A percentile compares a stretch with the other conserved stretches of the same genome.
Evolutionary conservation across 768 basidiomycete species (phyloP).

Genomic region (Hortiboletus flavorubellus): DNA sequence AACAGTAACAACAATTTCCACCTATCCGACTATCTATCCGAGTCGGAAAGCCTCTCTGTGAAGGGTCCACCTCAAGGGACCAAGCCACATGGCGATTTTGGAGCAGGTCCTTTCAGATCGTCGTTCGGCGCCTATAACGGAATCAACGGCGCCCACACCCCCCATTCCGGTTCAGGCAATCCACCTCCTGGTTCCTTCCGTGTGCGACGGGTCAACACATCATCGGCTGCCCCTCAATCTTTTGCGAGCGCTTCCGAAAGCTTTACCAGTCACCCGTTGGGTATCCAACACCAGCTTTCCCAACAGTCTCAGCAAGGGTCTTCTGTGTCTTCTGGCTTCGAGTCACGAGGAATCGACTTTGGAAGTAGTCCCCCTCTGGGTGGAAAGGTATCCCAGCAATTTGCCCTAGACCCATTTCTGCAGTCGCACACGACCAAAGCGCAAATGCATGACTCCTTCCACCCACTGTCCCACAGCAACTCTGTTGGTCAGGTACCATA

Average conservation of each 20-base stretch:
- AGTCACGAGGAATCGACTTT: slow-evolving; percentile 34
- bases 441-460: slow-evolving; percentile 34
- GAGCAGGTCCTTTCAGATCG: slow-evolving; percentile 34
- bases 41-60: slow-evolving; percentile 32
- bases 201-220: slow-evolving; percentile 33
- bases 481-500: slow-evolving; percentile 34
- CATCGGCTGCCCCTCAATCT: slow-evolving; percentile 27
- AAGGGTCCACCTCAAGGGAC: slow-evolving; percentile 29
- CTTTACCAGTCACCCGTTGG: slow-evolving; percentile 25
- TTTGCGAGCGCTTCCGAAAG: slow-evolving; percentile 24
- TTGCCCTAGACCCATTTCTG: slow-evolving; percentile 33
- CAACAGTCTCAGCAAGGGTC: slow-evolving; percentile 35
- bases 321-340: slow-evolving; percentile 21
- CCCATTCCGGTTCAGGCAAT: slow-evolving; percentile 26
- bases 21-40: slow-evolving; percentile 34
- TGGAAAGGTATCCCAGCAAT: slow-evolving; percentile 30
- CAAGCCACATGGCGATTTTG: slow-evolving; percentile 34
- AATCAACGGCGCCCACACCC: slow-evolving; percentile 22
- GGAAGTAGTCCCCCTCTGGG: slow-evolving; percentile 25
- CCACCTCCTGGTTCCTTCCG: slow-evolving; percentile 34
- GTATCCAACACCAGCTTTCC: slow-evolving; percentile 33
- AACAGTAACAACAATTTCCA: slow-evolving; percentile 37
- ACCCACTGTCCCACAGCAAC: slow-evolving; percentile 31
- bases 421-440: slow-evolving; percentile 28
- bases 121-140: slow-evolving; percentile 34